Evolutionary conservation across 2,329 filamentous ascomycete species (phyloP).

Genomic region (Lecanosticta acicola): DNA sequence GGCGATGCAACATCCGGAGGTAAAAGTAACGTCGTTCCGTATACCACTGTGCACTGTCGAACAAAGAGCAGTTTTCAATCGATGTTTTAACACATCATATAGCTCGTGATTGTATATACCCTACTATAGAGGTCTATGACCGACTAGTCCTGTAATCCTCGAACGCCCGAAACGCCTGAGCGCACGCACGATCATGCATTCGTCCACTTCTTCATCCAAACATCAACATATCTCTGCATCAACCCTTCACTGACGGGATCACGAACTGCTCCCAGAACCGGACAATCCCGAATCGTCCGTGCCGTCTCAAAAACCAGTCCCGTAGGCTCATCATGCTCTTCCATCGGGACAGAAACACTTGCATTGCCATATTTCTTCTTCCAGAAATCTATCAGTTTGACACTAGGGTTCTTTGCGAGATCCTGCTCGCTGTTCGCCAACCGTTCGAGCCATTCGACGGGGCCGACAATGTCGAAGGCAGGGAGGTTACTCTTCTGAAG

Average conservation of each 20-base stretch:
- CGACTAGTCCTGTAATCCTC: too few relatives aligned
- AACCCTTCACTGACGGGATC: slow-evolving; percentile 9
- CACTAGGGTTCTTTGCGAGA: slow-evolving; percentile 22
- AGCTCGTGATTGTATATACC: too few relatives aligned
- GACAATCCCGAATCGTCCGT: slow-evolving; percentile 7
- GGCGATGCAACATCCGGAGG: too few relatives aligned
- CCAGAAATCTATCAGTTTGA: slow-evolving; percentile 30
- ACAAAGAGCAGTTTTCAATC: too few relatives aligned
- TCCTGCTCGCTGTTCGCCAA: slow-evolving; percentile 18
- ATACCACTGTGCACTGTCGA: too few relatives aligned
- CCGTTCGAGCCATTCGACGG: slow-evolving; percentile 13
- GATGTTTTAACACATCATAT: too few relatives aligned
- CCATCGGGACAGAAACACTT: background rate
- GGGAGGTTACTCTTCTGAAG: slow-evolving; percentile 19
- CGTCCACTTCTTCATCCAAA: slow-evolving; percentile 12
- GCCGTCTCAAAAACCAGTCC: slow-evolving; percentile 9
- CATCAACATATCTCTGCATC: slow-evolving; percentile 9
- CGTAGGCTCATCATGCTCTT: slow-evolving; percentile 1
- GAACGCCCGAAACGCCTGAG: too few relatives aligned
- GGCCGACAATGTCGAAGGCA: slow-evolving; percentile 18
- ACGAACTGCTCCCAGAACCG: slow-evolving; percentile 4
- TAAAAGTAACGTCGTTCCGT: too few relatives aligned
- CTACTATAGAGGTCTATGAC: too few relatives aligned
- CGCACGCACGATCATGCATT: background rate
- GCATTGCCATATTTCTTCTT: slow-evolving; percentile 10